These are phyloP conservation scores for Rhodotorula mucilaginosa DNA, from an alignment of 1,284 basidiomycete species.

Conservation along the genomic window DNA sequence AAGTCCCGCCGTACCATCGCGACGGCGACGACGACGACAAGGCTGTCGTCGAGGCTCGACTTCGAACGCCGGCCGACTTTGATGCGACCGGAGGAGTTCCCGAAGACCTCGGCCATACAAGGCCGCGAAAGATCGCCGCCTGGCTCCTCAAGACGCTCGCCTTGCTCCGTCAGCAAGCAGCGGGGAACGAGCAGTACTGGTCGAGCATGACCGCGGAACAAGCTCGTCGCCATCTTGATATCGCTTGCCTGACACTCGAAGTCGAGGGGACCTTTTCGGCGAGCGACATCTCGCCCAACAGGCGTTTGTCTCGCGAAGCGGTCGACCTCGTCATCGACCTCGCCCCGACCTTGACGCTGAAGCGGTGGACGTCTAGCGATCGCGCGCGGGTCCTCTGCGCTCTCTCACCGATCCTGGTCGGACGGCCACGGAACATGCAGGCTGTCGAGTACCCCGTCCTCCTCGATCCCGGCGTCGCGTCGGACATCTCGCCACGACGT, in stretches of 20 bases:
- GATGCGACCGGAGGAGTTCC: not conserved
- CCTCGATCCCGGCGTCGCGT: conserved; percentile 60
- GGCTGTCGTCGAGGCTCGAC: not conserved
- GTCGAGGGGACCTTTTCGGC: conserved; percentile 66
- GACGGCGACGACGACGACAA: not conserved
- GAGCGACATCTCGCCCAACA: conserved; percentile 62
- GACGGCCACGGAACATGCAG: conserved; percentile 20
- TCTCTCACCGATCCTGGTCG: conserved; percentile 61
- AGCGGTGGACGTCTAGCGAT: conserved; percentile 53
- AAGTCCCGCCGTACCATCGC: conserved; percentile 54
- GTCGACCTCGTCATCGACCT: conserved; percentile 56
- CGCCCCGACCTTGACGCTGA: conserved; percentile 25
- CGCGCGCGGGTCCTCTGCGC: conserved; percentile 62
- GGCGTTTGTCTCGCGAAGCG: conserved; percentile 62
- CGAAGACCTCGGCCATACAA: conserved; percentile 9
- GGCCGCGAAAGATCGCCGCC: conserved; percentile 61
- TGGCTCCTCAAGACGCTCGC: conserved; percentile 65
- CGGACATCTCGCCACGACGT: conserved; percentile 63
- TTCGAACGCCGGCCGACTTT: conserved; percentile 2
- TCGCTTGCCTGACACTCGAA: conserved; percentile 61
- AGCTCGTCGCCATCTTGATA: conserved; percentile 65
- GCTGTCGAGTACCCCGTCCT: conserved; percentile 53
- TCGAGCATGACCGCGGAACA: conserved; percentile 58
- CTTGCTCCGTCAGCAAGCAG: conserved; percentile 53
- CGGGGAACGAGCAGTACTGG: conserved; percentile 50